Conservation (phyloP, 1,284 basidiomycete genomes). For the Sanghuangporus baumii region DNA sequence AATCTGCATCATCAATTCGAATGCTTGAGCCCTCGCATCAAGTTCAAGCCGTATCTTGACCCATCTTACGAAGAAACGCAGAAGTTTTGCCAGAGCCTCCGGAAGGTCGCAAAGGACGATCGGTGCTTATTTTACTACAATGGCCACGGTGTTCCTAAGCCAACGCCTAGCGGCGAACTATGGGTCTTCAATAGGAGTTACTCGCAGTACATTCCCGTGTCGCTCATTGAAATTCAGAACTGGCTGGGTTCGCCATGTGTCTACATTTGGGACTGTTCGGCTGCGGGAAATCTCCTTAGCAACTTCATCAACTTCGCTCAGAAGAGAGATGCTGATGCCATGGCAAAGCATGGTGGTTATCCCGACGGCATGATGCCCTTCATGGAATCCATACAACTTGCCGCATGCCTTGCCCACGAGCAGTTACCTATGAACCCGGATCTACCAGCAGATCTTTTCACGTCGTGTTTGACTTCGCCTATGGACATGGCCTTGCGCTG, state of each 20-base stretch:
- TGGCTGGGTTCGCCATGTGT: conserved; percentile 95
- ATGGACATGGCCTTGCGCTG: conserved; percentile 97
- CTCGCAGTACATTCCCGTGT: conserved; percentile 98
- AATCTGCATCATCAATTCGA: conserved; percentile 97
- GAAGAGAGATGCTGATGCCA: conserved; percentile 77
- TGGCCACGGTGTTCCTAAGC: conserved; percentile 96
- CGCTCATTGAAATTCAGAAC: conserved; percentile 85
- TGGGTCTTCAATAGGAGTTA: conserved; percentile 99
- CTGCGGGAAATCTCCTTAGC: conserved; percentile 87
- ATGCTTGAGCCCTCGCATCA: conserved; percentile 85
- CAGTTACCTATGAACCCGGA: conserved; percentile 94
- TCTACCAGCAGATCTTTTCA: conserved; percentile 95
- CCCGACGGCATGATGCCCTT: conserved; percentile 66
- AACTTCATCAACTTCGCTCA: conserved; percentile 91
- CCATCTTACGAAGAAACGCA: conserved; percentile 94
- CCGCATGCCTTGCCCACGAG: conserved; percentile 90
- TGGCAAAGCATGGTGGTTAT: conserved; percentile 52
- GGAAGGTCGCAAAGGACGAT: conserved; percentile 90
- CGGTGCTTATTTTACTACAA: conserved; percentile 98
- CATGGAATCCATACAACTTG: conserved; percentile 91
- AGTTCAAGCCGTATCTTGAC: conserved; percentile 90
- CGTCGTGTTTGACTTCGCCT: conserved; percentile 94
- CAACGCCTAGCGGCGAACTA: conserved; percentile 92
- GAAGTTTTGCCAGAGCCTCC: conserved; percentile 80
- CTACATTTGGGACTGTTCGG: conserved; percentile 98